Evolutionary conservation across 2,329 filamentous ascomycete species (phyloP).

Genomic region (Exophiala viscosa): DNA sequence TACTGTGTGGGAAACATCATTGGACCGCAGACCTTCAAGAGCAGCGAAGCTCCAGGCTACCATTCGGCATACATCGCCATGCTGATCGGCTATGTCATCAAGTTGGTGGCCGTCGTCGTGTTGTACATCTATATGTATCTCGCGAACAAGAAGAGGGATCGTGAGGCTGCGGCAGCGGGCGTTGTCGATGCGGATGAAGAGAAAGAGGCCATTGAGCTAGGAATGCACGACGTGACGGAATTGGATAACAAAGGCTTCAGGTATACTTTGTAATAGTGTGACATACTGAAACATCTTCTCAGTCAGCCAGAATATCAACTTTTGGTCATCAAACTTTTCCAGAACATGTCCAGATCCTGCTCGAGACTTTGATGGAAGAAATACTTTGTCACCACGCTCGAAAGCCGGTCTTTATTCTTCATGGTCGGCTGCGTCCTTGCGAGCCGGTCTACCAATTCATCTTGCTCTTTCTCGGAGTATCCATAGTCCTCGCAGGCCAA

Average conservation of each 20-base stretch:
- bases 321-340: no score
- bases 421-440: no score
- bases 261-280: slow-evolving; percentile 44
- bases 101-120: slow-evolving; percentile 48
- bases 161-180: slow-evolving; percentile 38
- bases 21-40: slow-evolving; percentile 53
- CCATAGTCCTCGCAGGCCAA: no score
- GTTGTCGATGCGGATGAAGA: slow-evolving; percentile 40
- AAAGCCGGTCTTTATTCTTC: no score
- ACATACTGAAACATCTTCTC: no score
- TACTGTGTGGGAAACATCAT: slow-evolving; percentile 56
- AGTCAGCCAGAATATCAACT: no score
- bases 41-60: slow-evolving; percentile 48
- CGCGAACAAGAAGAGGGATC: slow-evolving; percentile 53
- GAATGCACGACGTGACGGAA: slow-evolving; percentile 50
- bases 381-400: no score
- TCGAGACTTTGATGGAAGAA: no score
- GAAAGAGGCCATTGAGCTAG: slow-evolving; percentile 47
- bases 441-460: no score
- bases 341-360: no score
- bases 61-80: slow-evolving; percentile 51
- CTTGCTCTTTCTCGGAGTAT: no score
- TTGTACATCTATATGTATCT: slow-evolving; percentile 56
- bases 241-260: slow-evolving; percentile 54
- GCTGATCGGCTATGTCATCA: slow-evolving; percentile 54